Conservation (phyloP, 805 yeast genomes). For the Candida vaughaniae region DNA sequence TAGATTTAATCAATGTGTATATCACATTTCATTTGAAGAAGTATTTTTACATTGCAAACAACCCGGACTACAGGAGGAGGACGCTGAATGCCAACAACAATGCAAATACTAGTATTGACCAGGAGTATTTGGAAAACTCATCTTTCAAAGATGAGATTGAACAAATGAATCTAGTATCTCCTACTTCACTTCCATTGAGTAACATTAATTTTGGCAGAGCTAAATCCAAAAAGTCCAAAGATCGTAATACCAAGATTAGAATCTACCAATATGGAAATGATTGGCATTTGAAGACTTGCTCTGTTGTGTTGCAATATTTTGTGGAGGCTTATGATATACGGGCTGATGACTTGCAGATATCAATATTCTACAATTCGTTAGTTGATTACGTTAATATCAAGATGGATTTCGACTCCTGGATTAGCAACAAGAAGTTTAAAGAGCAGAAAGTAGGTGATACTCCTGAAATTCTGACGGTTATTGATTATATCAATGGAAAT, state of each 20-base stretch:
- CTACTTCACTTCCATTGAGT: constrained; percentile 8
- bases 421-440: constrained; percentile 34
- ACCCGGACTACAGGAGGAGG: constrained; percentile 18
- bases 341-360: constrained; percentile 24
- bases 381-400: constrained; percentile 76
- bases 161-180: constrained; percentile 10
- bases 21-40: constrained; percentile 72
- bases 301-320: constrained; percentile 54
- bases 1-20: constrained; percentile 72
- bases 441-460: constrained; percentile 9
- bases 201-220: constrained; percentile 10
- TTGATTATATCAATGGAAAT: constrained; percentile 50
- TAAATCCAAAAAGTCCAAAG: constrained; percentile 13
- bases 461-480: constrained; percentile 40
- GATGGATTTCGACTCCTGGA: constrained; percentile 87
- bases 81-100: not conserved
- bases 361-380: constrained; percentile 72
- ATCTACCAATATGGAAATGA: constrained; percentile 68
- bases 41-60: constrained; percentile 41
- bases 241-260: constrained; percentile 35
- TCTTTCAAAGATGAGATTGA: constrained; percentile 19
- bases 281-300: constrained; percentile 78
- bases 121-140: constrained; percentile 23
- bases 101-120: constrained; percentile 5
- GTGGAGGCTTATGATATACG: constrained; percentile 51